Base-by-base conservation (phyloP, 768 basidiomycete genomes). In the Suillus decipiens region DNA sequence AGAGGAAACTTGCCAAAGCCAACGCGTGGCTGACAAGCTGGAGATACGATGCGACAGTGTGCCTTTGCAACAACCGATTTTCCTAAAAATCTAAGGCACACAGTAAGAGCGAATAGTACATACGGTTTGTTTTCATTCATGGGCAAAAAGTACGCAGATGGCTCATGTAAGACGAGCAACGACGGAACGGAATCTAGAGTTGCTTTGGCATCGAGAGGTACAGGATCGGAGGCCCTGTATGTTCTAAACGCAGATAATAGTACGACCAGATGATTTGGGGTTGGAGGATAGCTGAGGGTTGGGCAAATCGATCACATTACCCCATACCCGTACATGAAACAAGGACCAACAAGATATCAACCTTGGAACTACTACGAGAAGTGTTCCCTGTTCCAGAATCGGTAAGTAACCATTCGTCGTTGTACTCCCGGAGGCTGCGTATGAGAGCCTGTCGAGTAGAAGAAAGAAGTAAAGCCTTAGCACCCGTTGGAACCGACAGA, bases 131-230 rank as follows among this genome's bases (percentile, higher is more conserved):
- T 67, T 64, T 69, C 66, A 53, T 63, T 63, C 50, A 66, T 68
- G 14, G 67, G 56, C 37, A 73, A 56, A 63, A 89, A 86, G 71
- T 87, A 89, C 8, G 76, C 69, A 3, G 89, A 89, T 0, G 81
- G 79, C 64, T 90, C 89, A 56, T 83, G 80, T 19, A 92, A 70
- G 37, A 92, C 78, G 24, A 90, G 66, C n/a, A 89, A 72, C 37
- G 78, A 76, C 5, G 88, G 86, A 1, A 78, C 66, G 41, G 69
- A 67, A 12, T 76, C 74, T 17, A 82, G 70, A 2, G 76, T 77
- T 33, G 76, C 74, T 60, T 77, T 76, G 2, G 69, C 62, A 22
- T 73, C 68, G 43, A 76, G 61, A 15, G 71, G 64, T 37, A 67
- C 60, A 19, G 70, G 54, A 10, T 69, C 59, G 33, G 70, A 70